Percentiles rank a stretch among this genome's conserved stretches.
phyloP scores from a whole-genome alignment of 768 basidiomycete species.

The Ramaria sp. region DNA sequence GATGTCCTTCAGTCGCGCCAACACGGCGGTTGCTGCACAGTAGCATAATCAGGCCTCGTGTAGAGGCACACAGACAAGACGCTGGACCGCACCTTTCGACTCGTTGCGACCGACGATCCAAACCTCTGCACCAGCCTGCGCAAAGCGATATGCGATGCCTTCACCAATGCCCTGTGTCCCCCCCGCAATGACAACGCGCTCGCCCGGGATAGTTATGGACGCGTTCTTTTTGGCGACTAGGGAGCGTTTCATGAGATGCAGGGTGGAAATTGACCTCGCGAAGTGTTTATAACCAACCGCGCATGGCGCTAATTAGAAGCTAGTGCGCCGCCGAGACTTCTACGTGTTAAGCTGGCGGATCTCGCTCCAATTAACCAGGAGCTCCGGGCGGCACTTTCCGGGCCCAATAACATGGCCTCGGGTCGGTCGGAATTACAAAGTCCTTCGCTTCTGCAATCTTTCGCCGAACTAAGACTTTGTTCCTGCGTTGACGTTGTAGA shows the following conservation, averaged over 20 bases:
- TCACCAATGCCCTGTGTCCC: slow-evolving; percentile 27
- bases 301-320: too few relatives aligned
- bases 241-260: neutral
- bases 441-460: too few relatives aligned
- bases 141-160: slow-evolving; percentile 37
- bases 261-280: neutral
- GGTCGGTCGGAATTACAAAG: too few relatives aligned
- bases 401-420: too few relatives aligned
- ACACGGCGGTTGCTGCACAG: neutral
- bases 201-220: neutral
- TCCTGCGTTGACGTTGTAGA: too few relatives aligned
- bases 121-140: slow-evolving; percentile 12
- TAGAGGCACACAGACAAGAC: neutral
- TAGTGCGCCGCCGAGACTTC: too few relatives aligned
- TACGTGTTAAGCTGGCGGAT: too few relatives aligned
- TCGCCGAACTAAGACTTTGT: too few relatives aligned
- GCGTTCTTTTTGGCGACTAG: neutral
- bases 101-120: slow-evolving; percentile 8
- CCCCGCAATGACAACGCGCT: slow-evolving; percentile 17
- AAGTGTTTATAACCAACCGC: too few relatives aligned
- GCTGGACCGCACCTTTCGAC: slow-evolving; percentile 1
- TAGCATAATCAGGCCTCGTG: neutral
- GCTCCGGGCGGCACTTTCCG: too few relatives aligned
- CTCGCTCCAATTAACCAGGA: too few relatives aligned
- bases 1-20: slow-evolving; percentile 1